Base-by-base conservation (phyloP, 2,329 filamentous ascomycete genomes). In the Hypoxylon sp. region DNA sequence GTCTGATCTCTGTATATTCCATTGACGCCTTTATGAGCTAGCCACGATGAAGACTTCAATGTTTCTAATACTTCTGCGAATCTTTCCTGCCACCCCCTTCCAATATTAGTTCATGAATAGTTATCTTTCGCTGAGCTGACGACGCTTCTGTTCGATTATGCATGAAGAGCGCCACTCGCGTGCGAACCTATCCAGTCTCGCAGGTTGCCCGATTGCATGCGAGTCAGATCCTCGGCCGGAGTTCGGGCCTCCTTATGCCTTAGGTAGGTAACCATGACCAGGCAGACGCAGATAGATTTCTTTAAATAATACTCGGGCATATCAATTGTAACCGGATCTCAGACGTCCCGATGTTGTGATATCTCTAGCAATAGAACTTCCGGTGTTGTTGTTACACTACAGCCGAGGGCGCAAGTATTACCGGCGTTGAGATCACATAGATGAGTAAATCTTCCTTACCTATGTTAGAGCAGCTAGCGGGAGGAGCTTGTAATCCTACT, bases 271-370 rank as follows among this genome's bases (percentile, higher is more conserved):
- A 4, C 38, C 46, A 32, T 21, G n/a, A 10, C 57, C 57, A 62
- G 21, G 50, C 46, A 17, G 53, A 32, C 25, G 43, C 43, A 21
- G 41, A 25, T 2, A 9, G 11, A 1, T 19, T 45, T 50, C 34
- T 52, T 51, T 58, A 38, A 61, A 49, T 67, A 57, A 9, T 3
- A 52, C 50, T 36, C 59, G 53, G 38, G 11, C 17, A 23, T 51
- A 32, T 25, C 21, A 38, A 32, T 46, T 23, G 38, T 34, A 62
- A 19, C 52, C 65, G 65, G 65, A 64, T 68, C 51, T 49, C 23
- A 50, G 10, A 5, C 41, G 14, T 61, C 51, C 65, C 65, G 65
- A 45, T 51, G 23, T 25, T 46, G 59, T 60, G 25, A 60, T 68
- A 68, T 64, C 30, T 58, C 48, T 64, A 68, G 60, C 21, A 17